phyloP scores from a whole-genome alignment of 1,284 basidiomycete species.

The Papiliotrema terrestris region DNA sequence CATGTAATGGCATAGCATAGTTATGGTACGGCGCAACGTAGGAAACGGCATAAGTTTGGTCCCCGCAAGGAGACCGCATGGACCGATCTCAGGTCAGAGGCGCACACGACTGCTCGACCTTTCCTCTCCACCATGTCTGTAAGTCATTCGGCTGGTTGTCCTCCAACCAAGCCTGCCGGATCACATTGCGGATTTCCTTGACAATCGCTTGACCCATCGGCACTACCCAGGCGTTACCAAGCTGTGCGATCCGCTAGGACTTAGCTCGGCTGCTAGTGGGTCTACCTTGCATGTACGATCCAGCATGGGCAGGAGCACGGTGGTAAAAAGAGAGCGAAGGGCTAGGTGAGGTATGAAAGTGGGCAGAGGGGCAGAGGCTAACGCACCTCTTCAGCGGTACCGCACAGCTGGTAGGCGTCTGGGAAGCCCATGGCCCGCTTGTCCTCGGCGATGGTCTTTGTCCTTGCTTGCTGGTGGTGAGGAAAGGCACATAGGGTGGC shows the following conservation, averaged over 20 bases:
- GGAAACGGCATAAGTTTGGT: too few species aligned
- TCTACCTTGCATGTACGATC: not conserved
- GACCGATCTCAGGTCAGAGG: too few species aligned
- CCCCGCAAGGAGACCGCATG: too few species aligned
- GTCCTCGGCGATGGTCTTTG: conserved; percentile 5
- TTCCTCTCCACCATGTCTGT: not conserved
- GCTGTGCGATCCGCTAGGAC: not conserved
- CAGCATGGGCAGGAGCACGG: not conserved
- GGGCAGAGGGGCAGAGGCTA: too few species aligned
- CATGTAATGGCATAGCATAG: too few species aligned
- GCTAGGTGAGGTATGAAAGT: too few species aligned
- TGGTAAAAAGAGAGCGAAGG: too few species aligned
- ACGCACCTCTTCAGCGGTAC: conserved; percentile 1
- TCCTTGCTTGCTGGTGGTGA: conserved; percentile 4
- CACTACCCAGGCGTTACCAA: conserved; percentile 6
- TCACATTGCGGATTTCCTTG: not conserved
- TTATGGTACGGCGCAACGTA: too few species aligned
- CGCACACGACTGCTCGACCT: too few species aligned
- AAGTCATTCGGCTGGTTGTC: not conserved
- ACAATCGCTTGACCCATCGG: conserved; percentile 3
- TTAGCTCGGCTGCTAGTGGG: not conserved
- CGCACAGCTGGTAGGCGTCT: conserved; percentile 2
- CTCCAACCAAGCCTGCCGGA: conserved; percentile 3
- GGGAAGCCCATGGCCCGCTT: conserved; percentile 10
- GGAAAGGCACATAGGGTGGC: not conserved